phyloP scores from a whole-genome alignment of 441 rosid species.

The Populus tomentosa region DNA sequence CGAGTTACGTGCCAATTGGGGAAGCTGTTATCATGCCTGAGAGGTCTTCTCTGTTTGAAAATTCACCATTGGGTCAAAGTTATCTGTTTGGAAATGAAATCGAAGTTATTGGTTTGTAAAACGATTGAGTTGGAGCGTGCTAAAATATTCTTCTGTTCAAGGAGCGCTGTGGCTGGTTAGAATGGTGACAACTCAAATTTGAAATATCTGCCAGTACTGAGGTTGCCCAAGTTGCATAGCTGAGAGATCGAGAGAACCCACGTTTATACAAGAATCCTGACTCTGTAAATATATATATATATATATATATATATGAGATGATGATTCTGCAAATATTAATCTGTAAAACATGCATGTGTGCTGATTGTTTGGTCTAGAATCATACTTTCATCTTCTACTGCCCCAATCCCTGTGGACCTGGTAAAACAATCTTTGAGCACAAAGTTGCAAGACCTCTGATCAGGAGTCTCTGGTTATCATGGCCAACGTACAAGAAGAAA shows the following conservation, averaged over 20 bases:
- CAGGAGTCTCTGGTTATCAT: no score
- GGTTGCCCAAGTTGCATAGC: background rate
- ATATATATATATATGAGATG: background rate
- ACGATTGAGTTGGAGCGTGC: background rate
- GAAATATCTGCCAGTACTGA: background rate
- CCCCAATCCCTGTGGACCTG: background rate
- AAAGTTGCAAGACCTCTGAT: no score
- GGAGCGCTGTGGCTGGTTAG: background rate
- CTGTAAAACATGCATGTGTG: background rate
- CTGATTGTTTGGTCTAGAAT: background rate
- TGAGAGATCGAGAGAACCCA: background rate
- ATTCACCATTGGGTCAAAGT: background rate
- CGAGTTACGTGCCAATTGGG: background rate
- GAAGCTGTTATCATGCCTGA: background rate
- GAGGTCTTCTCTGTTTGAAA: background rate
- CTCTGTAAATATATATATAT: background rate
- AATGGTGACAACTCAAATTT: background rate
- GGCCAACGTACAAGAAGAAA: background rate
- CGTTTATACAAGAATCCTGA: background rate
- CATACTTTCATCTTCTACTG: background rate
- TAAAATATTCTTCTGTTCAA: background rate
- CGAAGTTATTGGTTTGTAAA: background rate
- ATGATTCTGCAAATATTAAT: background rate
- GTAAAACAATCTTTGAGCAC: background rate
- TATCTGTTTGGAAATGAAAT: background rate